Conservation (phyloP, 306 rosid genomes). For the Gynostemma pentaphyllum region DNA sequence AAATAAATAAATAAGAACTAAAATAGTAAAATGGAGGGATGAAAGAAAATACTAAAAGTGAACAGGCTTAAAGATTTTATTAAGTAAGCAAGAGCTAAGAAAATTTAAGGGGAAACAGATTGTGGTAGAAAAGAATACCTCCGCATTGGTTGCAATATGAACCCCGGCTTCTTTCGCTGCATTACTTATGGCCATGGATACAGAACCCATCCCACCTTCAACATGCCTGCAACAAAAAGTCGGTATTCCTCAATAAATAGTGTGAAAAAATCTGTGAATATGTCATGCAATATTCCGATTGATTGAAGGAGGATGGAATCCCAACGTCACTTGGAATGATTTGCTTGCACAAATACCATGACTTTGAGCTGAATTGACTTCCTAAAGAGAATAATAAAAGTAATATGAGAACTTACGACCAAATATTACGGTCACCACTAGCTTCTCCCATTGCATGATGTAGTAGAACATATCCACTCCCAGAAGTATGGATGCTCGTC, state of each 20-base stretch:
- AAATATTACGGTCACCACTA: constrained; percentile 61
- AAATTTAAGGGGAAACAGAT: no score
- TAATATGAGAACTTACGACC: constrained; percentile 62
- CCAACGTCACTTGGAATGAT: background rate
- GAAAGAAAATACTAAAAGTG: background rate
- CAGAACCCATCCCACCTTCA: constrained; percentile 89
- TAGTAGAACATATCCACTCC: constrained; percentile 72
- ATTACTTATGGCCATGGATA: constrained; percentile 55
- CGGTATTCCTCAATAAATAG: background rate
- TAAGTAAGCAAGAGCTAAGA: background rate
- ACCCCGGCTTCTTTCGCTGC: constrained; percentile 74
- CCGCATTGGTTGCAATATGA: constrained; percentile 43
- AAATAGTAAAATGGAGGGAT: background rate
- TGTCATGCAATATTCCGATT: background rate
- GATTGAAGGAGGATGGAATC: background rate
- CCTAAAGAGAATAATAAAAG: constrained; percentile 11
- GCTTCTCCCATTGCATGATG: constrained; percentile 83
- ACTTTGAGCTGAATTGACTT: background rate
- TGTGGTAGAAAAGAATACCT: constrained; percentile 30
- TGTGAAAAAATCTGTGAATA: background rate
- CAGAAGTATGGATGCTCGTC: constrained; percentile 56
- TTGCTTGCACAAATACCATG: background rate
- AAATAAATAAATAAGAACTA: background rate
- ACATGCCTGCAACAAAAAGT: constrained; percentile 40
- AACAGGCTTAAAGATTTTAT: background rate